Evolutionary conservation across 805 yeast genomes (phyloP).

Genomic region (Schwanniomyces occidentalis): DNA sequence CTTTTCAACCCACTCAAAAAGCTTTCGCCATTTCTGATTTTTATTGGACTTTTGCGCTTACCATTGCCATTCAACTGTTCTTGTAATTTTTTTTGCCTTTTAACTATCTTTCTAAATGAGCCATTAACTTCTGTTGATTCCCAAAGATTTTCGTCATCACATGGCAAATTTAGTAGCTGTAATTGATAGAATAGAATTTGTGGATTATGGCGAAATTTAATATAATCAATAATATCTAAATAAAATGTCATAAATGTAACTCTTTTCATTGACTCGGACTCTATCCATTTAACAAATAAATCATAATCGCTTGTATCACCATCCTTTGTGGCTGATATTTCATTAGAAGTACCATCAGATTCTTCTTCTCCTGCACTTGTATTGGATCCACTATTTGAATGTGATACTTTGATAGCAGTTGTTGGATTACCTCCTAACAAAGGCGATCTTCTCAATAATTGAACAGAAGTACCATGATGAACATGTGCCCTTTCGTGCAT

Average conservation of each 20-base stretch:
- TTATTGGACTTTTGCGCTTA: background rate
- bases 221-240: slow-evolving; percentile 76
- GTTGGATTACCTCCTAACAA: slow-evolving; percentile 71
- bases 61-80: slow-evolving; percentile 4
- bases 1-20: slow-evolving; percentile 61
- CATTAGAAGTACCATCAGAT: slow-evolving; percentile 18
- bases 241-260: slow-evolving; percentile 81
- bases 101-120: slow-evolving; percentile 38
- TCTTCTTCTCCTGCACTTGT: slow-evolving; percentile 39
- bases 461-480: slow-evolving; percentile 86
- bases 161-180: slow-evolving; percentile 41
- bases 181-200: slow-evolving; percentile 39
- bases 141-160: slow-evolving; percentile 43
- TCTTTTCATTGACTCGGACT: slow-evolving; percentile 74
- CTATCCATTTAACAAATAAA: slow-evolving; percentile 69
- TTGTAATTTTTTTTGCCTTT: slow-evolving; percentile 31
- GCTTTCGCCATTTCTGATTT: slow-evolving; percentile 22
- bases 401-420: slow-evolving; percentile 24
- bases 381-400: slow-evolving; percentile 21
- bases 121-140: slow-evolving; percentile 38
- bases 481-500: slow-evolving; percentile 82
- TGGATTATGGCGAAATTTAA: slow-evolving; percentile 72
- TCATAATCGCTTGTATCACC: slow-evolving; percentile 27
- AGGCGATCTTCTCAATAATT: slow-evolving; percentile 72
- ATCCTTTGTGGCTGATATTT: slow-evolving; percentile 6